phyloP scores from a whole-genome alignment of 1,139 yeast genomes.

The Kurtzmaniella quercitrusa region DNA sequence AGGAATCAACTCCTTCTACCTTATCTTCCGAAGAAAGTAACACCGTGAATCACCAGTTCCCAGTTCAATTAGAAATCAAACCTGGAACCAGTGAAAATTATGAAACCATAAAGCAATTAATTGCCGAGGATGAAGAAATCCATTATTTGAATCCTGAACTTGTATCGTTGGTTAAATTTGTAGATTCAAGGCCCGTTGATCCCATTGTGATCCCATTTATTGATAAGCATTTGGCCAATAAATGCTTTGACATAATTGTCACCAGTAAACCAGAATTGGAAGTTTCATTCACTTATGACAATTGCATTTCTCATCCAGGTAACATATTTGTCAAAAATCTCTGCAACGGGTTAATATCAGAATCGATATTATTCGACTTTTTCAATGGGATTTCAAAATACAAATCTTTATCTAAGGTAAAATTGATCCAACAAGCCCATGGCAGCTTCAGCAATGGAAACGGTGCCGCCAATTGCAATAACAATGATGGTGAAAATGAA shows the following conservation, averaged over 20 bases:
- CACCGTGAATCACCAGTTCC: neutral
- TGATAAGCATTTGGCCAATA: conserved; percentile 3
- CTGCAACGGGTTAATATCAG: conserved; percentile 14
- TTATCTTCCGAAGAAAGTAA: neutral
- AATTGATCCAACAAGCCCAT: conserved; percentile 18
- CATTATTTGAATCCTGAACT: conserved; percentile 2
- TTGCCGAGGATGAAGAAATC: conserved; percentile 2
- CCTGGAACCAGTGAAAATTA: neutral
- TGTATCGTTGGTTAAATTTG: conserved; percentile 1
- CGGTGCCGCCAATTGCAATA: neutral
- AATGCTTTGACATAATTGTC: conserved; percentile 1
- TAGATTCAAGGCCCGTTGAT: neutral
- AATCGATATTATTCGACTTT: conserved; percentile 17
- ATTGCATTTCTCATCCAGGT: conserved; percentile 62
- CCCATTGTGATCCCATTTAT: conserved; percentile 1
- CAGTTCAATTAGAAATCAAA: neutral
- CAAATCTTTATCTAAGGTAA: conserved; percentile 25
- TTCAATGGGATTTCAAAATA: conserved; percentile 23
- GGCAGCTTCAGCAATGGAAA: conserved; percentile 5
- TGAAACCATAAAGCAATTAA: neutral
- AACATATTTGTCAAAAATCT: conserved; percentile 54
- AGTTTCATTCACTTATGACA: conserved; percentile 22
- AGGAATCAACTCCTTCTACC: neutral
- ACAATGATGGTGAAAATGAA: conserved; percentile 12
- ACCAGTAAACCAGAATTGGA: neutral